Evolutionary conservation across 305 asterid species (phyloP).

Genomic region (Nicotiana rustica): DNA sequence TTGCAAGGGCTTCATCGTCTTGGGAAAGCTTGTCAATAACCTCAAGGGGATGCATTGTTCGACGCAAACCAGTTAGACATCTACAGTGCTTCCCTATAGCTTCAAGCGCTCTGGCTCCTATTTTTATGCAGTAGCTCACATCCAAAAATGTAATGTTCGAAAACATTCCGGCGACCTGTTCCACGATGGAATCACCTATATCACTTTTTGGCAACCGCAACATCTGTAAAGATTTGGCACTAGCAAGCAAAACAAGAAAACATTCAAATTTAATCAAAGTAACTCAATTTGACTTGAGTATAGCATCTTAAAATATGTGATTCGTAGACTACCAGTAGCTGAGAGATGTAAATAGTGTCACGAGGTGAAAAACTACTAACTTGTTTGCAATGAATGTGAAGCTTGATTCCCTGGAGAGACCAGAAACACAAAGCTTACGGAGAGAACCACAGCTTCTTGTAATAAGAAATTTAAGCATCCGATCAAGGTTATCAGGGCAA

Average conservation of each 20-base stretch:
- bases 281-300: background rate
- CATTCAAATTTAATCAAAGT: background rate
- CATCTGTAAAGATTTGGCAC: conserved; percentile 69
- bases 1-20: conserved; percentile 80
- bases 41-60: conserved; percentile 79
- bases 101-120: conserved; percentile 75
- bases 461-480: conserved; percentile 69
- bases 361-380: conserved; percentile 50
- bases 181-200: conserved; percentile 55
- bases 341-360: background rate
- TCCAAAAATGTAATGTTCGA: conserved; percentile 66
- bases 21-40: conserved; percentile 69
- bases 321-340: background rate
- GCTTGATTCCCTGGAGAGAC: conserved; percentile 60
- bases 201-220: conserved; percentile 68
- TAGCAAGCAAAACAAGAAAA: conserved; percentile 50
- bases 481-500: conserved; percentile 57
- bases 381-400: conserved; percentile 66
- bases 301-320: background rate
- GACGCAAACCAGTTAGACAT: conserved; percentile 62
- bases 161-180: conserved; percentile 52
- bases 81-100: conserved; percentile 73
- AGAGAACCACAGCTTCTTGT: conserved; percentile 77
- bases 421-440: conserved; percentile 67
- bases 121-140: conserved; percentile 75